Percentiles rank a stretch among this genome's conserved stretches.
phyloP scores from a whole-genome alignment of 1,139 yeast species.

The Keqinozyma sinolaborantium region DNA sequence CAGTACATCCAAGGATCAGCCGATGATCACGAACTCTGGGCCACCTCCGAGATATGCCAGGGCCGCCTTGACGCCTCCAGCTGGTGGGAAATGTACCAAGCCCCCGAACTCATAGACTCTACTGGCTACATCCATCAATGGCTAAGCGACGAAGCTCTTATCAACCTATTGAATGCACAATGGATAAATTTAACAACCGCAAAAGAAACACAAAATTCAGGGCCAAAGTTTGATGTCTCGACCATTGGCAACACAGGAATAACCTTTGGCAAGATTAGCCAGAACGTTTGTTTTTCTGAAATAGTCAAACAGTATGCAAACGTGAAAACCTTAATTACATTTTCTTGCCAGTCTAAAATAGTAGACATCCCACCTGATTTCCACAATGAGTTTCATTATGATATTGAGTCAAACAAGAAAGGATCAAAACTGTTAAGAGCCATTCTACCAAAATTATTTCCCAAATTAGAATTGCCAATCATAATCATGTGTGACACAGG shows the following conservation, averaged over 20 bases:
- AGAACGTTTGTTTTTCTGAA: constrained; percentile 11
- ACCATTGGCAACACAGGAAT: constrained; percentile 22
- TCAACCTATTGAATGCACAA: constrained; percentile 11
- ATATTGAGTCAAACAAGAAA: constrained; percentile 49
- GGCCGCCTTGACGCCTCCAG: constrained; percentile 47
- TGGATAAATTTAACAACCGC: constrained; percentile 3
- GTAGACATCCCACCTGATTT: constrained; percentile 1
- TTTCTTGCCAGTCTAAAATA: neutral
- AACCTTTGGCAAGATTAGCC: constrained; percentile 23
- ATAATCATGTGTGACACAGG: constrained; percentile 63
- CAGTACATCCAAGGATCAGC: constrained; percentile 87
- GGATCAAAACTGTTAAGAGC: constrained; percentile 57
- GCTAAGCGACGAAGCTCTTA: constrained; percentile 23
- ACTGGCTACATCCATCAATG: constrained; percentile 32
- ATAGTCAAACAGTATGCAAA: constrained; percentile 3
- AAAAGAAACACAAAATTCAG: constrained; percentile 4
- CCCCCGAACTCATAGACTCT: constrained; percentile 13
- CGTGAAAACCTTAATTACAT: neutral
- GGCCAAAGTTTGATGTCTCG: neutral
- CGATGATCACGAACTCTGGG: constrained; percentile 92
- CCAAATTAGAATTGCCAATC: constrained; percentile 12
- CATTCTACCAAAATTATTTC: constrained; percentile 35
- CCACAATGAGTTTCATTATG: constrained; percentile 12
- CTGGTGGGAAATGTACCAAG: constrained; percentile 49
- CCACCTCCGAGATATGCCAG: constrained; percentile 34